Evolutionary conservation across 2,329 filamentous ascomycete species (phyloP), one percentile per base, ranked within the genome.

Genomic region (Nakataea oryzae): DNA sequence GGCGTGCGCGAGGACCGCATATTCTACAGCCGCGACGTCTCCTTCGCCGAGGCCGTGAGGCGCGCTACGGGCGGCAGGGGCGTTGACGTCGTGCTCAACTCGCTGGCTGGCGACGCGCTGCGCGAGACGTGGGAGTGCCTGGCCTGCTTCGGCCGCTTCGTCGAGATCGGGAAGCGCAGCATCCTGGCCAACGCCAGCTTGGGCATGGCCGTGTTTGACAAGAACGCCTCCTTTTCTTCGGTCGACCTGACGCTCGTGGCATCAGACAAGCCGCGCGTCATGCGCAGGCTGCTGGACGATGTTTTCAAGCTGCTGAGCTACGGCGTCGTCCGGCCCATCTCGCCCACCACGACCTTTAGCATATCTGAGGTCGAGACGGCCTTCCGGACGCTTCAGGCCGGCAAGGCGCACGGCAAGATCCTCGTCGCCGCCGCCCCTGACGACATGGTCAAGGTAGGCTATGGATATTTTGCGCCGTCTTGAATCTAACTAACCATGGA

Each of bases 121-220:
- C 67, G 65, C 2, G 67, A 68, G 2, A 70, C 72, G 2, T 74
- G 70, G 70, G 62, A 69, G 27, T 74, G 71, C 61, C 62, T 76
- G 17, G 70, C 73, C 11, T 60, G 62, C 47, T 71, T 70, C 59
- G 74, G 74, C 11, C 66, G 68, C 21, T 73, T 75, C 41, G 59
- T 75, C 7, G 74, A 75, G 65, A 69, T 75, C 24, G 71, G 71
- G 7, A 71, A 71, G 62, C 67, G 67, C 17, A 72, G 74, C 59
- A 69, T 74, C 54, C 59, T 65, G 3, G 69, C 70, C 58, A 73
- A 75, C 55, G 69, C 66, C 21, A 65, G 68, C 6, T 67, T 78
- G 21, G 72, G 73, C n/a, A 76, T 77, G 74, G 60, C 65, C 2
- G 69, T 69, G 0, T 76, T 77, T 32, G 68, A 70, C 17, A 7